Conservation (phyloP, 345 rosid genomes). For the Gossypium rotundifolium region DNA sequence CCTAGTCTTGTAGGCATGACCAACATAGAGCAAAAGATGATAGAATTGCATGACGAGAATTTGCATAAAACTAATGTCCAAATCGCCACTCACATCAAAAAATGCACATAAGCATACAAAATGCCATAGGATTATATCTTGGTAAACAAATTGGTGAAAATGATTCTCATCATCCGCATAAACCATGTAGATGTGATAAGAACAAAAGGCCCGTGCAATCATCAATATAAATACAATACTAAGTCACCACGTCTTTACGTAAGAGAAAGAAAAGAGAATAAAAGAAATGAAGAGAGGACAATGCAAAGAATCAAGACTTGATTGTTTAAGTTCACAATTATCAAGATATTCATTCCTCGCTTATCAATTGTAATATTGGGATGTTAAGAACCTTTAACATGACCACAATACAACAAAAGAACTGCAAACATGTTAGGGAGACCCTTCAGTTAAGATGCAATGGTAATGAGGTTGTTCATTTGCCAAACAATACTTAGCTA, state of each 20-base stretch:
- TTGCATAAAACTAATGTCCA: neutral
- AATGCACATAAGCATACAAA: slow-evolving; percentile 94
- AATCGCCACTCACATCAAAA: slow-evolving; percentile 72
- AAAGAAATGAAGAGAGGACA: neutral
- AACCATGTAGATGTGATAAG: slow-evolving; percentile 15
- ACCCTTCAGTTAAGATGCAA: neutral
- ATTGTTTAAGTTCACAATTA: neutral
- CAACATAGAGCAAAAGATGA: neutral
- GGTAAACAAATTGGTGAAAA: slow-evolving; percentile 99
- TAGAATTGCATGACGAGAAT: neutral
- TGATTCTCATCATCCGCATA: slow-evolving; percentile 78
- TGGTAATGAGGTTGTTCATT: neutral
- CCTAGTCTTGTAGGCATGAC: neutral
- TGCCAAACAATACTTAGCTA: neutral
- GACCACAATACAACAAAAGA: neutral
- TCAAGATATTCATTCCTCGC: neutral
- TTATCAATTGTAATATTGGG: neutral
- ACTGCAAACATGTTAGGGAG: neutral
- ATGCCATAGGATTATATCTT: slow-evolving; percentile 93
- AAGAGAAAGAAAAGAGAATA: neutral
- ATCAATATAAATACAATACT: neutral
- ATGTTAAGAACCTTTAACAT: neutral
- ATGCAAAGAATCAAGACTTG: neutral
- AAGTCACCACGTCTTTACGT: neutral
- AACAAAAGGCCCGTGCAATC: slow-evolving; percentile 1